Evolutionary conservation across 257 asterid species (phyloP).

Genomic region (Capsicum pubescens): DNA sequence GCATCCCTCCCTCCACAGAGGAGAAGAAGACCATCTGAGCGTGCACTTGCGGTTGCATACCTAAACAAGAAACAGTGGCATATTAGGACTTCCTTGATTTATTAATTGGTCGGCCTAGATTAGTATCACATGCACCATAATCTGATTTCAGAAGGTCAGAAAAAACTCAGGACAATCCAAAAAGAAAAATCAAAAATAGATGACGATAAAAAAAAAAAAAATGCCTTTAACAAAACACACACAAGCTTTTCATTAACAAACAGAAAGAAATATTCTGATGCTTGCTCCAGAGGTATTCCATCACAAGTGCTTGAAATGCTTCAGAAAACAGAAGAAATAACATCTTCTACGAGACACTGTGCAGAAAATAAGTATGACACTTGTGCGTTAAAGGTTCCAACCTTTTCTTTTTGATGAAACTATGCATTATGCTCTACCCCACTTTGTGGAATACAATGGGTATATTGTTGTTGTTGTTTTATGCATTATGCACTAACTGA

Average conservation of each 20-base stretch:
- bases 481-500: background rate
- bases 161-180: background rate
- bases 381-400: background rate
- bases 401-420: background rate
- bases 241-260: background rate
- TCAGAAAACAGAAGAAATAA: background rate
- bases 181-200: background rate
- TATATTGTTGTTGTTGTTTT: no score
- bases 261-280: background rate
- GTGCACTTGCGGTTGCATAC: constrained; percentile 99
- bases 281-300: background rate
- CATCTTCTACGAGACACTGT: background rate
- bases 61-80: constrained; percentile 39
- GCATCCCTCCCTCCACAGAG: constrained; percentile 99
- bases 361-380: background rate
- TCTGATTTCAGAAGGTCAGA: background rate
- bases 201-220: background rate
- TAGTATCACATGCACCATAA: constrained; percentile 7
- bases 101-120: background rate
- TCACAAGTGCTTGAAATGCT: background rate
- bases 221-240: background rate
- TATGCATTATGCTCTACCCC: background rate
- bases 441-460: no score
- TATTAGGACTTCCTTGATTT: constrained; percentile 10
- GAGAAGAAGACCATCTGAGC: constrained; percentile 98